Base-by-base conservation (phyloP, 1,284 basidiomycete genomes). In the Tremellales sp. region DNA sequence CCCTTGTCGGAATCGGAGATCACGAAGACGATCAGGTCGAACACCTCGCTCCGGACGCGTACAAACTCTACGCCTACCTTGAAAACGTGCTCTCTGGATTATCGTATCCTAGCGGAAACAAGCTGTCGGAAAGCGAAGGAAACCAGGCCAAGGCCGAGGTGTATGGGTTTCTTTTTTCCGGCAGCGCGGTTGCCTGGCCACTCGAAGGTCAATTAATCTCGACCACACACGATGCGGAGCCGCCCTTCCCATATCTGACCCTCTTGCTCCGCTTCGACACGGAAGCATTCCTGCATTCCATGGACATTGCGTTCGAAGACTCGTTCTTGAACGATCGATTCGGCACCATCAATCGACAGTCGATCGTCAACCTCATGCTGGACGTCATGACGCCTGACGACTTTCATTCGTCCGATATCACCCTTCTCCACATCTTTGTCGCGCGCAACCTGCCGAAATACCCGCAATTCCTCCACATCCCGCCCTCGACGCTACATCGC, bases 381-480 rank as follows among this genome's bases (percentile, higher is more conserved):
- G 90, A 97, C 60, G 82, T 95, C 36, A 64, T 69, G 57, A 55
- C 58, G 34, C 48, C 71, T 13, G 50, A 48, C 13, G 48, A 57
- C 19, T 65, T 88, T 24, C 73, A 81, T 1, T 73, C 81, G 13
- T 73, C 77, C 28, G 88, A 88, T 63, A 74, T 77, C 43, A 89
- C 86, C 3, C 89, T 98, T 68, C 78, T 94, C 40, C 83, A 92
- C 66, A 97, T 98, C 57, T 99, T 99, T 71, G 81, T 97, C 48
- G 89, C 95, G 1, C 85, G 93, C 48, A 99, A 97, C 68, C 81
- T 95, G 13, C 89, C 95, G 0, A 98, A 97, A 73, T 99, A 97
- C 70, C 84, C 86, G 0, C 92, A 97, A 71, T 92, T 86, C 71
- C 79, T 97, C 50, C 74, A 79, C 48, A 77, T 93, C 31, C 72